A percentile compares a stretch with the other conserved stretches of the same genome.
These are phyloP conservation scores for Remersonia thermophila DNA, from an alignment of 2,329 filamentous ascomycete genomes.

Conservation along the genomic window DNA sequence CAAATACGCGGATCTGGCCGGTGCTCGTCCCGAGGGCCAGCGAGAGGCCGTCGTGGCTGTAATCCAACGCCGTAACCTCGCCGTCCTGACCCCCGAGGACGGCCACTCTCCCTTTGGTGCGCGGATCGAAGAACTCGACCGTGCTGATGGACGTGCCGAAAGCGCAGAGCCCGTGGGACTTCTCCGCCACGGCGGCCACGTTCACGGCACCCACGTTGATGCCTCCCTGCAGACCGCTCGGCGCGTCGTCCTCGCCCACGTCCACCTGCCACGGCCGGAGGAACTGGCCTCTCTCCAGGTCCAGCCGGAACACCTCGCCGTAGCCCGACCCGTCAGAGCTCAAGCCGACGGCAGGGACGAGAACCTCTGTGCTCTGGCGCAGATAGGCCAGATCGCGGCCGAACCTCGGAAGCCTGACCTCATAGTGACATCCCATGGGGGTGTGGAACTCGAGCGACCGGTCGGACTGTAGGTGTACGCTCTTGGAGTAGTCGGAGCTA, in stretches of 20 bases:
- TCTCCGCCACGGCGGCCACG: constrained; percentile 72
- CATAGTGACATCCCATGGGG: constrained; percentile 74
- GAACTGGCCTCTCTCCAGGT: constrained; percentile 82
- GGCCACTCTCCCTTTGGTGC: constrained; percentile 70
- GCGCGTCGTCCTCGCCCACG: constrained; percentile 70
- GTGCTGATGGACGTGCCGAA: constrained; percentile 94
- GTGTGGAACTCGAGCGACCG: constrained; percentile 89
- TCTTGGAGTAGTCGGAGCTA: constrained; percentile 86
- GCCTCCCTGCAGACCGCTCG: constrained; percentile 70
- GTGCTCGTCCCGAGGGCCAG: constrained; percentile 78
- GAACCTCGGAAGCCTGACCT: constrained; percentile 81
- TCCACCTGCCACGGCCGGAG: constrained; percentile 91
- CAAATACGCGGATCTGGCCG: constrained; percentile 81
- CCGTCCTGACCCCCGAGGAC: constrained; percentile 56
- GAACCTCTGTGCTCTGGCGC: constrained; percentile 54
- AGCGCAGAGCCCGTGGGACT: constrained; percentile 77
- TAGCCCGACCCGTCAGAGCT: constrained; percentile 58
- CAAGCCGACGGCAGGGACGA: constrained; percentile 78
- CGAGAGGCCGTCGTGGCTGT: constrained; percentile 70
- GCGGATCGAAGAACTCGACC: constrained; percentile 91
- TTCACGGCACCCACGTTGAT: constrained; percentile 81
- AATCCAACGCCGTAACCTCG: constrained; percentile 79
- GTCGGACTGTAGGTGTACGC: constrained; percentile 83
- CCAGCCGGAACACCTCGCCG: constrained; percentile 87
- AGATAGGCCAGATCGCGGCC: constrained; percentile 80